phyloP scores from a whole-genome alignment of 2,329 filamentous ascomycete species.

The Talaromyces atroroseus region DNA sequence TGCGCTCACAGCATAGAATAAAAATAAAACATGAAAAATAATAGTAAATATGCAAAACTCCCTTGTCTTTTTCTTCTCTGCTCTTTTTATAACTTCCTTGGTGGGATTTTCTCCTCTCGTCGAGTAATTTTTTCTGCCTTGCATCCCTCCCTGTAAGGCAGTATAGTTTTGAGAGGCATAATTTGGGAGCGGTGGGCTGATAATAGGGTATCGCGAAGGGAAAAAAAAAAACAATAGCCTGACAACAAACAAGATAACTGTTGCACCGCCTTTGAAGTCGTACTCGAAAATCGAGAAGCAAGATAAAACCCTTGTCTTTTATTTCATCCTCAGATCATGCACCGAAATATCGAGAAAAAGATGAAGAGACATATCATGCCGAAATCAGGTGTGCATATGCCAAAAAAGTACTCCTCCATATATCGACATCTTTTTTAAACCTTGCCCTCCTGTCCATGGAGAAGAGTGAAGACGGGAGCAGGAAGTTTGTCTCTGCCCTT shows the following conservation, averaged over 20 bases:
- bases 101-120: not conserved
- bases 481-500: constrained; percentile 87
- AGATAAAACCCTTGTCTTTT: not conserved
- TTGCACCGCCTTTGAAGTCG: not conserved
- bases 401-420: not conserved
- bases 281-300: not conserved
- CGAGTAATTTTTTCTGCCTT: not conserved
- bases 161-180: not conserved
- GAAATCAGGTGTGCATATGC: not conserved
- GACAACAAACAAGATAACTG: not conserved
- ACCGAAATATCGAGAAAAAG: not conserved
- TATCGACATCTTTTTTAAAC: constrained; percentile 1
- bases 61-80: not conserved
- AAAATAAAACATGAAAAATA: not conserved
- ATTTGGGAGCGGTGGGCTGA: not conserved
- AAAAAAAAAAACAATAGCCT: not conserved
- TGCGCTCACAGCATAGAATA: not conserved
- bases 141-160: not conserved
- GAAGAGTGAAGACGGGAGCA: constrained; percentile 75
- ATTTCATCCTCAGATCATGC: not conserved
- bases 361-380: not conserved
- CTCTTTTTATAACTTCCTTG: not conserved
- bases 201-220: not conserved
- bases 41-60: not conserved
- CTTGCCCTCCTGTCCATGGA: constrained; percentile 55